Evolutionary conservation across 1,284 basidiomycete genomes (phyloP).

Genomic region (Cystobasidium pallidum): DNA sequence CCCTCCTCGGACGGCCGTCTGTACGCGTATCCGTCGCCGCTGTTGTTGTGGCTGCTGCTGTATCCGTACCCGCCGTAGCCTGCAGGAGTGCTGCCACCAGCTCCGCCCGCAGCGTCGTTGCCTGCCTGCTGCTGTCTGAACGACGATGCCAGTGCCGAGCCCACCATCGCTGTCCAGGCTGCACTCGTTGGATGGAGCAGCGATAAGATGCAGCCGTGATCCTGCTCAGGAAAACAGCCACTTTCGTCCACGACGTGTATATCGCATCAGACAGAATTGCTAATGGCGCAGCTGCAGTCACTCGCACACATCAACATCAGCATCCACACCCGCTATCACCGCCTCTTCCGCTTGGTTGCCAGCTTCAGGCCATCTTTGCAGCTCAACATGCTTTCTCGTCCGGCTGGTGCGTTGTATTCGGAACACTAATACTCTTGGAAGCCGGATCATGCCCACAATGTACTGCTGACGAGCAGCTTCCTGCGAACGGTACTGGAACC

Average conservation of each 20-base stretch:
- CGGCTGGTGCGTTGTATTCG: not conserved
- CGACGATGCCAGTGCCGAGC: conserved; percentile 14
- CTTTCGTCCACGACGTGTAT: too few relatives aligned
- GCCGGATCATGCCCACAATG: too few relatives aligned
- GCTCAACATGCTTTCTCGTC: conserved; percentile 2
- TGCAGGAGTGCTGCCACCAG: not conserved
- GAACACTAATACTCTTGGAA: not conserved
- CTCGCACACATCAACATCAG: too few relatives aligned
- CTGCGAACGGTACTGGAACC: too few relatives aligned
- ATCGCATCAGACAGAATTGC: too few relatives aligned
- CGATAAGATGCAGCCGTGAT: not conserved
- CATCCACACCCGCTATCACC: not conserved
- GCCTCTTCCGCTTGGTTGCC: not conserved
- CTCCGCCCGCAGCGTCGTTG: not conserved
- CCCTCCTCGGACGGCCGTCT: conserved; percentile 10
- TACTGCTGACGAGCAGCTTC: too few relatives aligned
- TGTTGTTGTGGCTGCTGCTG: conserved; percentile 2
- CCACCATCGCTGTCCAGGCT: conserved; percentile 4
- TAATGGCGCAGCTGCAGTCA: too few relatives aligned
- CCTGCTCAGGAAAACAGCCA: not conserved
- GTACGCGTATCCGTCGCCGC: conserved; percentile 8
- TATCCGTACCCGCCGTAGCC: conserved; percentile 18
- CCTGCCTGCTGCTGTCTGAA: conserved; percentile 17
- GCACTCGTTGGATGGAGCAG: not conserved
- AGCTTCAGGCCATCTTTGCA: not conserved